phyloP scores from a whole-genome alignment of 345 rosid genomes.

The Murraya koenigii region DNA sequence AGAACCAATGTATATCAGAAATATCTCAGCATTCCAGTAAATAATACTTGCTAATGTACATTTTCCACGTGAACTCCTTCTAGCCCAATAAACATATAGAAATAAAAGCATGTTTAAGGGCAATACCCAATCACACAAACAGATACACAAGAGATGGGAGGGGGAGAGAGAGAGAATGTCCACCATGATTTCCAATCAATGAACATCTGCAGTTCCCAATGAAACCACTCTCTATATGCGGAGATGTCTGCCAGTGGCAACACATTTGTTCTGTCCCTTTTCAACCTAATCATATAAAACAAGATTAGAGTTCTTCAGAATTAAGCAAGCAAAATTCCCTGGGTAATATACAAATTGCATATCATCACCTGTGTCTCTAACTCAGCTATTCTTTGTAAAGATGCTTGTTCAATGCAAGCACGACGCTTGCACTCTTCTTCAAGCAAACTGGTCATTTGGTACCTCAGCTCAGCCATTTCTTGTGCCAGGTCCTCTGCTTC shows the following conservation, averaged over 20 bases:
- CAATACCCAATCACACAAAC: background rate
- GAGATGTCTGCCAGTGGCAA: slow-evolving; percentile 22
- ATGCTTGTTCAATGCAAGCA: slow-evolving; percentile 71
- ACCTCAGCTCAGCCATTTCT: slow-evolving; percentile 96
- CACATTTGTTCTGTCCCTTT: slow-evolving; percentile 25
- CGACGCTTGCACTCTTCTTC: slow-evolving; percentile 91
- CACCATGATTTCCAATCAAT: background rate
- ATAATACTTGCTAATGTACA: background rate
- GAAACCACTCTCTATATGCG: slow-evolving; percentile 25
- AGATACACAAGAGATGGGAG: no score
- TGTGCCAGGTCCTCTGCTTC: slow-evolving; percentile 92
- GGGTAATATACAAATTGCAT: background rate
- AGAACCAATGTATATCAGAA: no score
- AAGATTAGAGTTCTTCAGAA: slow-evolving; percentile 8
- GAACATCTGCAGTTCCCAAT: slow-evolving; percentile 8
- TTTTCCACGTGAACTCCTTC: background rate
- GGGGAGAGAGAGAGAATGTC: slow-evolving; percentile 19
- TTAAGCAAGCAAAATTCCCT: background rate
- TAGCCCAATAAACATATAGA: background rate
- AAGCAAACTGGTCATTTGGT: slow-evolving; percentile 77
- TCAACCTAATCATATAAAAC: slow-evolving; percentile 31
- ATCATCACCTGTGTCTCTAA: slow-evolving; percentile 65
- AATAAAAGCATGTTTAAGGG: background rate
- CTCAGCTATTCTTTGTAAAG: slow-evolving; percentile 80
- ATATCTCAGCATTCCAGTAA: background rate